phyloP scores from a whole-genome alignment of 345 rosid genomes.

The Aquilaria sinensis region DNA sequence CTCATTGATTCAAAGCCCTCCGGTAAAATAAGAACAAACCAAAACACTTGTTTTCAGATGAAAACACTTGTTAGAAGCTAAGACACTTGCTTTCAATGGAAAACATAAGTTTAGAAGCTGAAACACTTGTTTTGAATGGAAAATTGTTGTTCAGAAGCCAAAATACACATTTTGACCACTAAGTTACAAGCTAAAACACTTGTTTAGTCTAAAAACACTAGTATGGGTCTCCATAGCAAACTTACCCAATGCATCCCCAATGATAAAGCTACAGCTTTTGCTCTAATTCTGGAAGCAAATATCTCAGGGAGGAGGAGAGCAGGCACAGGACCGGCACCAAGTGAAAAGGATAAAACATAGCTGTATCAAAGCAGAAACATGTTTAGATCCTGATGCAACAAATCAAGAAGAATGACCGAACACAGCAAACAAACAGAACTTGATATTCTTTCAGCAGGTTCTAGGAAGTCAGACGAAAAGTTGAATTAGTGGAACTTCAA shows the following conservation, averaged over 20 bases:
- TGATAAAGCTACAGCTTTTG: conserved; percentile 92
- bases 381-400: conserved; percentile 9
- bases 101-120: too few relatives aligned
- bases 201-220: too few relatives aligned
- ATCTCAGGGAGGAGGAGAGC: conserved; percentile 97
- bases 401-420: background rate
- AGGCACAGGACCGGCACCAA: conserved; percentile 99
- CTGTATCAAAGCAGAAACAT: conserved; percentile 31
- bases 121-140: too few relatives aligned
- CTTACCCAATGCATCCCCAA: conserved; percentile 97
- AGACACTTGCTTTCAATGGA: too few relatives aligned
- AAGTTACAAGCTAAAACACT: too few relatives aligned
- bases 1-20: conserved; percentile 63
- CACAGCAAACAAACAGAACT: background rate
- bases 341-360: conserved; percentile 92
- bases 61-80: too few relatives aligned
- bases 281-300: conserved; percentile 93
- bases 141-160: too few relatives aligned
- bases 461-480: background rate
- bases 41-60: too few relatives aligned
- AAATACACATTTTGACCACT: too few relatives aligned
- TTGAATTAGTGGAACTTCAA: background rate
- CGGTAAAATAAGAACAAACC: too few relatives aligned
- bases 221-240: background rate
- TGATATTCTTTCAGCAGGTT: background rate